Base-by-base conservation (phyloP, 2,329 filamentous ascomycete genomes). In the Aspergillus neoniger region DNA sequence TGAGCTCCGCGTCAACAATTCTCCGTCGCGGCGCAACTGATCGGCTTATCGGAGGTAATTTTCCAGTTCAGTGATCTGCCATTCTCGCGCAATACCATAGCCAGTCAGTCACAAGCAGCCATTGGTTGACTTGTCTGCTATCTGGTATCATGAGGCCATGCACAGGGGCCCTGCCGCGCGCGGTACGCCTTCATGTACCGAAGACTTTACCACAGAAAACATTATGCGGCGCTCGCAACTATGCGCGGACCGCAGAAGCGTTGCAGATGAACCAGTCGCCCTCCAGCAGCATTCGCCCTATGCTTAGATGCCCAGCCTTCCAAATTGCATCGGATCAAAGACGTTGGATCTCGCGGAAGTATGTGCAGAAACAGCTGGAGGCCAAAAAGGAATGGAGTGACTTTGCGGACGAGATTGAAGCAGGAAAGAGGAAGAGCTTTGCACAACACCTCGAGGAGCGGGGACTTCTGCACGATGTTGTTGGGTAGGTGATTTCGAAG, bases 401-500 rank as follows among this genome's bases (percentile, higher is more conserved):
- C 15, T 73, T 73, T 55, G 79, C 79, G 7, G 56, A 76, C 57
- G 75, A 80, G 56, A 82, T 81, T 60, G 73, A 76, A 60, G 71
- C 64, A 17, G 80, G 80, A 9, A 74, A 76, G 58, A 73, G 75
- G 60, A 76, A 79, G 65, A 78, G 72, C 59, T 80, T 82, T 63
- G 67, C 77, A 19, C 67, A 74, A 50, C 72, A 79, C 38, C 66
- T 83, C 28, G 80, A 82, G 63, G 77, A 81, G 60, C 72, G 81
- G 65, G 79, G 77, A 0, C 69, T 80, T 30, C 60, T 83, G 49
- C 76, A 82, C 64, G 75, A 80, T 67, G 75, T 81, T 59, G 77
- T 81, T 39, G 81, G 81, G 78, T 80, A 67, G 21, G 76, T 63
- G 5, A 9, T 60, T 7, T 21, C 7, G 0, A 14, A 8, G 5